Evolutionary conservation across 192 early-diverging fungal genomes (phyloP).

Genomic region (Mycoemilia scoparia): DNA sequence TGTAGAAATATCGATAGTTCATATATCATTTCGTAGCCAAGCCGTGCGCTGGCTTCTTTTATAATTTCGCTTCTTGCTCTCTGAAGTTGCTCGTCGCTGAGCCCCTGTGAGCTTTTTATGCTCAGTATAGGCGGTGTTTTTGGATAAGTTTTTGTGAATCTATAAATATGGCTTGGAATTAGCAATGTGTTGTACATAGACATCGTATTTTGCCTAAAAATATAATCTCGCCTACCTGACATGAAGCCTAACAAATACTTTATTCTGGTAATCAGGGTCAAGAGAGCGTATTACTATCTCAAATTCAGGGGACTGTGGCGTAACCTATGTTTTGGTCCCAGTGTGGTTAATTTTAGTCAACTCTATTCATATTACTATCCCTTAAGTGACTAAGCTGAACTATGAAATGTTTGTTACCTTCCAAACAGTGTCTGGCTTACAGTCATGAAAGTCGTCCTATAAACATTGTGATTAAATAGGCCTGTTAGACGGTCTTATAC

Average conservation of each 20-base stretch:
- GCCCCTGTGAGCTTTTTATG: conserved; percentile 30
- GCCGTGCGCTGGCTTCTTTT: conserved; percentile 12
- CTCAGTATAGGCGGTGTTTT: conserved; percentile 36
- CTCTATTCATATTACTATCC: conserved; percentile 4
- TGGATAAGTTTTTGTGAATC: conserved; percentile 51
- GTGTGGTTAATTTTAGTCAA: conserved; percentile 6
- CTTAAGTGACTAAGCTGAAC: neutral
- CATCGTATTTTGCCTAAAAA: neutral
- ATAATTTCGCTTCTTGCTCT: conserved; percentile 20
- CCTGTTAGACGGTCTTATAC: neutral
- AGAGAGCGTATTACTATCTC: conserved; percentile 11
- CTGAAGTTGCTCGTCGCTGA: conserved; percentile 29
- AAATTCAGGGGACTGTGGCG: conserved; percentile 17
- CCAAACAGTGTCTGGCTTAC: conserved; percentile 21
- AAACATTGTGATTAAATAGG: neutral
- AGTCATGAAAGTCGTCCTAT: conserved; percentile 23
- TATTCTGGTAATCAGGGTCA: conserved; percentile 9
- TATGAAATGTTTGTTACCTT: conserved; percentile 9
- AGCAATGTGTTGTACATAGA: neutral
- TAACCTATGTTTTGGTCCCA: neutral
- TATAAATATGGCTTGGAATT: no score
- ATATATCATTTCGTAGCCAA: conserved; percentile 50
- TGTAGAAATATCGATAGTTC: conserved; percentile 36
- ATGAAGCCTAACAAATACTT: conserved; percentile 13
- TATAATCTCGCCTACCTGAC: conserved; percentile 13